These are phyloP conservation scores for Beauveria rudraprayagi DNA, from an alignment of 2,329 filamentous ascomycete genomes.

Conservation along the genomic window DNA sequence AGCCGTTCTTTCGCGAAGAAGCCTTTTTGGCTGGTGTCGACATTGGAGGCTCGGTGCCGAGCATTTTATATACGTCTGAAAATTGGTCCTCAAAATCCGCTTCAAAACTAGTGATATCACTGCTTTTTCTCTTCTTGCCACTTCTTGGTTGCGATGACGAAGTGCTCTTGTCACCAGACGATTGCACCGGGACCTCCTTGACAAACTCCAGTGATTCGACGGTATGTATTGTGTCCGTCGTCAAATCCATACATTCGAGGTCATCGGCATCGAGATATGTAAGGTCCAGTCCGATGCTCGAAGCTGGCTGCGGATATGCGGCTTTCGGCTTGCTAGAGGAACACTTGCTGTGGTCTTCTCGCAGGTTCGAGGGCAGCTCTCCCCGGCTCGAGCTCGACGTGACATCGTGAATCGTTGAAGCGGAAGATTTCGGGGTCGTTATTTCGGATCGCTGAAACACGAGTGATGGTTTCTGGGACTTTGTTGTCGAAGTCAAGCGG, in stretches of 20 bases:
- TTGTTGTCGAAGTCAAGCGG: slow-evolving; percentile 34
- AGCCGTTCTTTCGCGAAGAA: background rate
- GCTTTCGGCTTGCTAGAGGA: slow-evolving; percentile 21
- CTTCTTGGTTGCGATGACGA: slow-evolving; percentile 19
- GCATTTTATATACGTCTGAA: slow-evolving; percentile 44
- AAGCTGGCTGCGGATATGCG: slow-evolving; percentile 12
- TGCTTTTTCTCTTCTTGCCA: slow-evolving; percentile 46
- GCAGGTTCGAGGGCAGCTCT: slow-evolving; percentile 3
- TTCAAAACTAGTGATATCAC: slow-evolving; percentile 33
- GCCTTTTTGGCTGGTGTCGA: slow-evolving; percentile 24
- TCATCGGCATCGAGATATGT: slow-evolving; percentile 28
- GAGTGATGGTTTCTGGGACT: slow-evolving; percentile 37
- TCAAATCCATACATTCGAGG: slow-evolving; percentile 33
- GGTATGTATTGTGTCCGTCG: slow-evolving; percentile 26
- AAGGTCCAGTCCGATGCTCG: slow-evolving; percentile 24
- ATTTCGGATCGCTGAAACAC: slow-evolving; percentile 34
- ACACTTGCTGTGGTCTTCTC: slow-evolving; percentile 16
- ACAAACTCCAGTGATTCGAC: slow-evolving; percentile 28
- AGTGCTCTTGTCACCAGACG: background rate
- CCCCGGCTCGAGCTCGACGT: background rate
- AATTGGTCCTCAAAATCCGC: slow-evolving; percentile 37
- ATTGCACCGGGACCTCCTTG: slow-evolving; percentile 26
- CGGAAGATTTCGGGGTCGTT: slow-evolving; percentile 27
- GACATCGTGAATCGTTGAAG: background rate
- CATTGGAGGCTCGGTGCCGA: slow-evolving; percentile 31